phyloP scores from a whole-genome alignment of 23 red algal species.

The Cyanidium caldarium region DNA sequence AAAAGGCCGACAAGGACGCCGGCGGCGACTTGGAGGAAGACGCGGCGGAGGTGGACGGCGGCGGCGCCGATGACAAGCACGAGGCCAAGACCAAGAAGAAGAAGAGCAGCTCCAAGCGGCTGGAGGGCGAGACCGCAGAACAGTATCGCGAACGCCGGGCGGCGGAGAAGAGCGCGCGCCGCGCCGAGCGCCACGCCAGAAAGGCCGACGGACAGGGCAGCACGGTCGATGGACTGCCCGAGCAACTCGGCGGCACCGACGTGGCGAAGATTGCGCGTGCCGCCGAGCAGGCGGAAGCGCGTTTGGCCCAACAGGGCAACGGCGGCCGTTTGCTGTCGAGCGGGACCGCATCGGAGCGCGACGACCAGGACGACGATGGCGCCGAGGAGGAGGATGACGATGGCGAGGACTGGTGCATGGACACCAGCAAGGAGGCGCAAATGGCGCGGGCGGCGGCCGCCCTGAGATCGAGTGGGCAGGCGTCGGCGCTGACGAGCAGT shows the following conservation, averaged over 20 bases:
- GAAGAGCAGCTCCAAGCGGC: not conserved
- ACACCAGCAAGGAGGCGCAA: not conserved
- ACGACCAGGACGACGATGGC: not conserved
- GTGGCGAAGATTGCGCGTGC: not conserved
- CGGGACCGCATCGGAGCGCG: no score
- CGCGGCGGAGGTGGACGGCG: not conserved
- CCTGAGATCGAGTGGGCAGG: not conserved
- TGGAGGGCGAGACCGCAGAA: not conserved
- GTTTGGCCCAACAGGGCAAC: no score
- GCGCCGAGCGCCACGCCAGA: not conserved
- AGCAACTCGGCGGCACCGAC: not conserved
- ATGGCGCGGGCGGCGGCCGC: not conserved
- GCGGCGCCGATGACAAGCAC: not conserved
- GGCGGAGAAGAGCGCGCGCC: constrained; percentile 13
- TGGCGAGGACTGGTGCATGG: not conserved
- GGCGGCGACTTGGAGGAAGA: constrained; percentile 23
- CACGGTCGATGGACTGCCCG: not conserved
- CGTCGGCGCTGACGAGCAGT: not conserved
- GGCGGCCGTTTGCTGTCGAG: no score
- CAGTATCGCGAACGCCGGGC: not conserved
- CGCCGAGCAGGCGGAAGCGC: not conserved
- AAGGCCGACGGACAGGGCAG: constrained; percentile 12
- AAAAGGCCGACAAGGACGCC: constrained; percentile 29
- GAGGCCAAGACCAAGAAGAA: not conserved
- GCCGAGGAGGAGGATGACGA: constrained; percentile 7